Percentiles rank a stretch among this genome's conserved stretches.
phyloP scores from a whole-genome alignment of 2,329 filamentous ascomycete species.

The Apiospora koreana region DNA sequence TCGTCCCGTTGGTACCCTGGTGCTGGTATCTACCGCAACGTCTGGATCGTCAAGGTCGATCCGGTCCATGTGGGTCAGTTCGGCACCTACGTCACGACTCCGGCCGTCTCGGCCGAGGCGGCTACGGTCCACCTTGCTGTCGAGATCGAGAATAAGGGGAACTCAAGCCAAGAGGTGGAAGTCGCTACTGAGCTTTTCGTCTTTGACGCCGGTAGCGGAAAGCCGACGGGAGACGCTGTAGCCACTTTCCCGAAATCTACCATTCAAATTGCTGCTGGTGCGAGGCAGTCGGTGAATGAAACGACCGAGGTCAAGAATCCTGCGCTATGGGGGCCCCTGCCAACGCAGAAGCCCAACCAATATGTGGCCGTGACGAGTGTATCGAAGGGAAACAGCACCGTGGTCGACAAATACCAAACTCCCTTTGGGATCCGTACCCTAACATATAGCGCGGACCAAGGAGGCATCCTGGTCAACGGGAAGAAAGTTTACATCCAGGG shows the following conservation, averaged over 20 bases:
- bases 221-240: slow-evolving; percentile 29
- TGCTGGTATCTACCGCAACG: slow-evolving; percentile 53
- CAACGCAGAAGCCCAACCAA: slow-evolving; percentile 46
- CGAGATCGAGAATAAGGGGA: slow-evolving; percentile 46
- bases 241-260: slow-evolving; percentile 35
- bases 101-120: slow-evolving; percentile 42
- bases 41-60: slow-evolving; percentile 53
- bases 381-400: slow-evolving; percentile 12
- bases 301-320: slow-evolving; percentile 40
- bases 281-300: slow-evolving; percentile 34
- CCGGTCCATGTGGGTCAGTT: slow-evolving; percentile 49
- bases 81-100: slow-evolving; percentile 51
- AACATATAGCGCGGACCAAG: slow-evolving; percentile 35
- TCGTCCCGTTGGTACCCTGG: slow-evolving; percentile 57
- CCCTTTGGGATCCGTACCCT: slow-evolving; percentile 50
- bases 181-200: slow-evolving; percentile 42
- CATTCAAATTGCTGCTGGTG: slow-evolving; percentile 29
- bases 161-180: slow-evolving; percentile 32
- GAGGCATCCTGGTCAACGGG: slow-evolving; percentile 49
- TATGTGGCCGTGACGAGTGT: slow-evolving; percentile 49
- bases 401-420: slow-evolving; percentile 47
- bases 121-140: slow-evolving; percentile 47
- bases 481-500: slow-evolving; percentile 46
- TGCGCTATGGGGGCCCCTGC: slow-evolving; percentile 48
- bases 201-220: slow-evolving; percentile 35